Evolutionary conservation across 257 asterid species (phyloP).

Genomic region (Jacaranda copaia): DNA sequence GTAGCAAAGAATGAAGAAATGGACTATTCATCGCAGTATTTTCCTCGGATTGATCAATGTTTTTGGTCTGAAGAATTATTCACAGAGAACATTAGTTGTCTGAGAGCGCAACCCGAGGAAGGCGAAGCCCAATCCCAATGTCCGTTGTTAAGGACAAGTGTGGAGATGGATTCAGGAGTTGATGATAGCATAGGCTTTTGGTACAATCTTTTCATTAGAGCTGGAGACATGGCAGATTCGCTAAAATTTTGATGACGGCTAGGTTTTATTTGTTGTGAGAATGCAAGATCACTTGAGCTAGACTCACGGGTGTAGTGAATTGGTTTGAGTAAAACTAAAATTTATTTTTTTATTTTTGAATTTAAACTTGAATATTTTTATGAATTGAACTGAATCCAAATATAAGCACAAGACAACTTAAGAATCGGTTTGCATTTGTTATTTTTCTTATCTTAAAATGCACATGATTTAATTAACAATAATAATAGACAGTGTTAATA

Average conservation of each 20-base stretch:
- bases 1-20: neutral
- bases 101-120: neutral
- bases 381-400: no score
- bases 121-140: slow-evolving; percentile 16
- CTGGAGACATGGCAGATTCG: slow-evolving; percentile 58
- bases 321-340: no score
- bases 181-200: slow-evolving; percentile 57
- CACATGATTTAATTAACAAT: no score
- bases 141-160: neutral
- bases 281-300: no score
- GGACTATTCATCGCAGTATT: neutral
- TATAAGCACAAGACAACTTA: no score
- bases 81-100: neutral
- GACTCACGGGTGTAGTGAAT: no score
- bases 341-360: no score
- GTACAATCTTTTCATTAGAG: slow-evolving; percentile 59
- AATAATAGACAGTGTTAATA: no score
- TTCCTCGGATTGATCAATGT: neutral
- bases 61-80: neutral
- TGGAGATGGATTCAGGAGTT: neutral
- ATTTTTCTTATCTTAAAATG: no score
- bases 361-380: no score
- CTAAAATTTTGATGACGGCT: slow-evolving; percentile 50
- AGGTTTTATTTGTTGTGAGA: neutral
- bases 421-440: no score